Conservation (phyloP, 129 eudicot species). For the Centrapalus pauciflorus region DNA sequence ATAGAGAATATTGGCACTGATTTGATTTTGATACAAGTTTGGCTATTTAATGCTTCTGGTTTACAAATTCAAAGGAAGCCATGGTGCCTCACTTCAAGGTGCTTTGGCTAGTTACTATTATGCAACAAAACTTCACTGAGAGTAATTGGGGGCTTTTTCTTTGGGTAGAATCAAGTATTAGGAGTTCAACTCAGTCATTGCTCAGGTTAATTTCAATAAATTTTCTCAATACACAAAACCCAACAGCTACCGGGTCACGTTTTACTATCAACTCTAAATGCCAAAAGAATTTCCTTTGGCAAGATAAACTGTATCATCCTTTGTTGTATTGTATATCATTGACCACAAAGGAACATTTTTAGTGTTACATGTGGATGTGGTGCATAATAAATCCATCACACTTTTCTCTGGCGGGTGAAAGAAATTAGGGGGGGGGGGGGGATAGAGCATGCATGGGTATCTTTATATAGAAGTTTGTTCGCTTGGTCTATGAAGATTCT, state of each 20-base stretch:
- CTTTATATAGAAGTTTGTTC: neutral
- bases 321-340: neutral
- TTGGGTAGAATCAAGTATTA: slow-evolving; percentile 1
- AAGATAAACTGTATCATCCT: neutral
- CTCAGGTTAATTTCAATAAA: neutral
- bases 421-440: too few relatives aligned
- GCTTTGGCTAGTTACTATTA: neutral
- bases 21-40: neutral
- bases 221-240: neutral
- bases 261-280: neutral
- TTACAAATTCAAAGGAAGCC: neutral
- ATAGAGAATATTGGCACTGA: too few relatives aligned
- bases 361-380: neutral
- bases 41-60: neutral
- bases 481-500: neutral
- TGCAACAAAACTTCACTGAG: neutral
- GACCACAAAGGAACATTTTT: neutral
- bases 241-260: neutral
- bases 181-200: neutral
- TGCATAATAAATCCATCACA: neutral
- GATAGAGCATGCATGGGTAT: neutral
- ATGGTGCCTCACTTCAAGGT: too few relatives aligned
- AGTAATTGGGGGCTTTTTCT: neutral
- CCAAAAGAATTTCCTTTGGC: neutral
- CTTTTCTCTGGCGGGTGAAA: too few relatives aligned